phyloP scores from a whole-genome alignment of 2,329 filamentous ascomycete species.

The Fusarium chuoi region DNA sequence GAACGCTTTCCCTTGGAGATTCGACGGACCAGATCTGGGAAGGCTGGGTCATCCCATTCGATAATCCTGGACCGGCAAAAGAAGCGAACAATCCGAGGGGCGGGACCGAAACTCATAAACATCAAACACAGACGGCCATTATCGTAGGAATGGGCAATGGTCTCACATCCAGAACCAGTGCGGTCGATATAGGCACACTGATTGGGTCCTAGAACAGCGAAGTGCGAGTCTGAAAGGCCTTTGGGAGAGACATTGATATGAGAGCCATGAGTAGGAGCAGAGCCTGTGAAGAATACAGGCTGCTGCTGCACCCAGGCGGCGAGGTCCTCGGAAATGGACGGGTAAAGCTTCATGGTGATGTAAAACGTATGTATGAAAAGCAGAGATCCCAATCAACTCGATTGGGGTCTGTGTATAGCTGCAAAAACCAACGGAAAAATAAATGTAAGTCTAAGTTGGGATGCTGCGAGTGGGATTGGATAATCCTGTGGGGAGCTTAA shows the following conservation, averaged over 20 bases:
- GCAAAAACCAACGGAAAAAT: slow-evolving; percentile 19
- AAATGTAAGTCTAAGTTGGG: slow-evolving; percentile 27
- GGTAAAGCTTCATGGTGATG: slow-evolving; percentile 67
- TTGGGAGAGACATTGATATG: slow-evolving; percentile 85
- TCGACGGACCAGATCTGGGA: slow-evolving; percentile 58
- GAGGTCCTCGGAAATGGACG: slow-evolving; percentile 65
- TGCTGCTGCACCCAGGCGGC: slow-evolving; percentile 73
- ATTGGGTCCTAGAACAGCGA: slow-evolving; percentile 68
- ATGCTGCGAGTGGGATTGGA: slow-evolving; percentile 24
- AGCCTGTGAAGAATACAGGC: slow-evolving; percentile 79
- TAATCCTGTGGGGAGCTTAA: slow-evolving; percentile 20
- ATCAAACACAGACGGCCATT: slow-evolving; percentile 80
- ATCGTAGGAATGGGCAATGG: slow-evolving; percentile 79
- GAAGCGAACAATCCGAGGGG: slow-evolving; percentile 71
- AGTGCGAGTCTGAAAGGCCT: slow-evolving; percentile 70
- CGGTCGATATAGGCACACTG: slow-evolving; percentile 77
- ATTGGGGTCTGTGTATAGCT: slow-evolving; percentile 24
- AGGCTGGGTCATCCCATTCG: slow-evolving; percentile 66
- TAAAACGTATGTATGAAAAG: slow-evolving; percentile 37
- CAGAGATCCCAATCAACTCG: slow-evolving; percentile 23
- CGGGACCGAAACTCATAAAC: slow-evolving; percentile 73
- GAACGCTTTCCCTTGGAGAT: slow-evolving; percentile 50
- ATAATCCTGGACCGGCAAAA: slow-evolving; percentile 70
- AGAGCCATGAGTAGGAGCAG: slow-evolving; percentile 71
- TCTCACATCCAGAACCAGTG: slow-evolving; percentile 80